phyloP scores from a whole-genome alignment of 2,329 filamentous ascomycete species.

The Aspergillus ruber region DNA sequence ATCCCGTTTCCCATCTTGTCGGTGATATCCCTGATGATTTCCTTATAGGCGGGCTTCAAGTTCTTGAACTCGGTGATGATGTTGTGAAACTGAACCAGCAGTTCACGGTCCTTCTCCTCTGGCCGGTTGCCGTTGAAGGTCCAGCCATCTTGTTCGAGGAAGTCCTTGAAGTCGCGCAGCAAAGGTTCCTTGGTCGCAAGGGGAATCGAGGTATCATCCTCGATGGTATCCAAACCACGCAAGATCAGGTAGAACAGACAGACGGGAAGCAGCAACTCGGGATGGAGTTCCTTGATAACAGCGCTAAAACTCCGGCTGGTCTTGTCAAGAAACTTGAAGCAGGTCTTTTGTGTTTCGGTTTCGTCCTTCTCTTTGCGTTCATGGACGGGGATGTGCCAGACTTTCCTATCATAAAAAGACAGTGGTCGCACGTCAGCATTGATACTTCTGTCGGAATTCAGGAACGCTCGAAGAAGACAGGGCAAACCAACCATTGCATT shows the following conservation, averaged over 20 bases:
- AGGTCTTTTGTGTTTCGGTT: constrained; percentile 64
- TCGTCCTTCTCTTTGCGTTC: constrained; percentile 72
- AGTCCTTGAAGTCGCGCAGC: constrained; percentile 71
- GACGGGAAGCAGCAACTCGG: constrained; percentile 83
- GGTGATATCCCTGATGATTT: constrained; percentile 87
- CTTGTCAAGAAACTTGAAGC: constrained; percentile 77
- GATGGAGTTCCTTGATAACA: constrained; percentile 93
- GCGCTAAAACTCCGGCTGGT: constrained; percentile 90
- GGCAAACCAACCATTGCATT: constrained; percentile 68
- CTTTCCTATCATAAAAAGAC: constrained; percentile 58
- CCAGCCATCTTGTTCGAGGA: constrained; percentile 81
- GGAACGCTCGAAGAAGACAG: constrained; percentile 1
- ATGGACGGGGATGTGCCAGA: constrained; percentile 95
- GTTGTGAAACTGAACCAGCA: constrained; percentile 86
- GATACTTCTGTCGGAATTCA: constrained; percentile 5
- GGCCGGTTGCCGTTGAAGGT: constrained; percentile 78
- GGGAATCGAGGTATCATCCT: constrained; percentile 94
- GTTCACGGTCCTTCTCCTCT: constrained; percentile 87
- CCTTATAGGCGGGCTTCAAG: constrained; percentile 75
- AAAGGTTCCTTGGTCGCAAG: constrained; percentile 77
- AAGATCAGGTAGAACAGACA: constrained; percentile 89
- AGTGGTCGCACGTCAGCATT: constrained; percentile 6
- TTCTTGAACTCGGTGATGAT: constrained; percentile 82
- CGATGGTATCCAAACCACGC: constrained; percentile 92
- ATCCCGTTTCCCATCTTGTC: constrained; percentile 96